These are phyloP conservation scores for Ganoderma meredithae DNA, from an alignment of 1,284 basidiomycete species.

Conservation along the genomic window DNA sequence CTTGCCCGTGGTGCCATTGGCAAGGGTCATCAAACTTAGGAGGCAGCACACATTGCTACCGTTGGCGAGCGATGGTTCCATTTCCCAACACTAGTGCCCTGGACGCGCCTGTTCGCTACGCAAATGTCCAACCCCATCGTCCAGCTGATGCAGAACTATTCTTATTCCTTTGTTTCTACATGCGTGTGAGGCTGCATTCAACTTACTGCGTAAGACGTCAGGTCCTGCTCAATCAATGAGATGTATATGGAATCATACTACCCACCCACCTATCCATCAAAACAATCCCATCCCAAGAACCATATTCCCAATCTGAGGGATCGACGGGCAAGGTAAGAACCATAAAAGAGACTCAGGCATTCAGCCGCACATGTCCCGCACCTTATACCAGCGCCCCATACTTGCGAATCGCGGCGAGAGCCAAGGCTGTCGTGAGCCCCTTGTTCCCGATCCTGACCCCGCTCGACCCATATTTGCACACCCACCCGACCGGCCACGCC, in stretches of 20 bases:
- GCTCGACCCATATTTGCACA: constrained; percentile 55
- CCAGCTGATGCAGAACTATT: not conserved
- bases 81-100: not conserved
- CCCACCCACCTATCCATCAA: not conserved
- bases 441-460: constrained; percentile 41
- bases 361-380: not conserved
- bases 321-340: not conserved
- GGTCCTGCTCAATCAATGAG: too few relatives aligned
- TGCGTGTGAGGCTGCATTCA: not conserved
- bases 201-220: not conserved
- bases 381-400: not conserved
- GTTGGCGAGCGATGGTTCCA: not conserved
- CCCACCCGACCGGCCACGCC: constrained; percentile 55
- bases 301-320: not conserved
- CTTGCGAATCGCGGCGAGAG: constrained; percentile 6
- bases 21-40: not conserved
- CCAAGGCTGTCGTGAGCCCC: constrained; percentile 17
- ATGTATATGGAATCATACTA: not conserved
- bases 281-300: not conserved
- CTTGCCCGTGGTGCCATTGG: not conserved
- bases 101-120: not conserved
- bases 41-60: not conserved
- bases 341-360: not conserved
- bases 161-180: not conserved
- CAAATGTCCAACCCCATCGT: not conserved